A percentile compares a stretch with the other conserved stretches of the same genome.
Evolutionary conservation across 1,139 yeast genomes (phyloP).

Genomic region (Pichia sp.): DNA sequence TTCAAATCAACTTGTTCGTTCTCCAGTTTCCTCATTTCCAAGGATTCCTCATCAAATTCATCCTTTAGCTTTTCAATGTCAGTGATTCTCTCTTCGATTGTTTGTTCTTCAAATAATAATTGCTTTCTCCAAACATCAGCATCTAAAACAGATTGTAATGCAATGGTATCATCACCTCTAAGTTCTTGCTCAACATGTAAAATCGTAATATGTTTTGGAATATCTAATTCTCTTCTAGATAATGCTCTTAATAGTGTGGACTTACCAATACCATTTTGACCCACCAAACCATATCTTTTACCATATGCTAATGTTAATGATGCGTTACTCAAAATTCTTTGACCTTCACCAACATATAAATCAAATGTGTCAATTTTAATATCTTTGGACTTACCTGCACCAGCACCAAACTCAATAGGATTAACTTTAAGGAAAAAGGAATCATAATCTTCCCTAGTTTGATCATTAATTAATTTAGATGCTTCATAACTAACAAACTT

Average conservation of each 20-base stretch:
- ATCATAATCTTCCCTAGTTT: constrained; percentile 70
- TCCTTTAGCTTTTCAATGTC: constrained; percentile 65
- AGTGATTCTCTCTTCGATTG: constrained; percentile 63
- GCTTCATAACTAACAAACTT: constrained; percentile 89
- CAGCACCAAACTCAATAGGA: constrained; percentile 85
- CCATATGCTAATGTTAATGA: constrained; percentile 84
- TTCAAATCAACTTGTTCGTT: constrained; percentile 86
- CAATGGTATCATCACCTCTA: constrained; percentile 84
- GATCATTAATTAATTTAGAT: constrained; percentile 69
- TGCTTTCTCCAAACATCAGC: constrained; percentile 99
- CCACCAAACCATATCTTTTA: constrained; percentile 93
- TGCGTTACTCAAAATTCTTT: constrained; percentile 85
- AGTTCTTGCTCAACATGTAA: constrained; percentile 97
- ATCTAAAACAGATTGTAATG: constrained; percentile 88
- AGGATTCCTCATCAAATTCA: constrained; percentile 77
- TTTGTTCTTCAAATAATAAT: constrained; percentile 65
- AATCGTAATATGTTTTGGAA: constrained; percentile 92
- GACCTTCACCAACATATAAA: constrained; percentile 90
- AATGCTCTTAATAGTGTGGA: constrained; percentile 87
- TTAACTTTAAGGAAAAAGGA: constrained; percentile 91
- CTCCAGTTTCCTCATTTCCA: constrained; percentile 74
- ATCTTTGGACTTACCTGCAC: constrained; percentile 93
- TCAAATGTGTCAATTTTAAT: constrained; percentile 90
- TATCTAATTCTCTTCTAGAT: constrained; percentile 85
- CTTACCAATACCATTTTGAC: constrained; percentile 99